These are phyloP conservation scores for Agastache rugosa DNA, from an alignment of 257 asterid genomes.

Conservation along the genomic window DNA sequence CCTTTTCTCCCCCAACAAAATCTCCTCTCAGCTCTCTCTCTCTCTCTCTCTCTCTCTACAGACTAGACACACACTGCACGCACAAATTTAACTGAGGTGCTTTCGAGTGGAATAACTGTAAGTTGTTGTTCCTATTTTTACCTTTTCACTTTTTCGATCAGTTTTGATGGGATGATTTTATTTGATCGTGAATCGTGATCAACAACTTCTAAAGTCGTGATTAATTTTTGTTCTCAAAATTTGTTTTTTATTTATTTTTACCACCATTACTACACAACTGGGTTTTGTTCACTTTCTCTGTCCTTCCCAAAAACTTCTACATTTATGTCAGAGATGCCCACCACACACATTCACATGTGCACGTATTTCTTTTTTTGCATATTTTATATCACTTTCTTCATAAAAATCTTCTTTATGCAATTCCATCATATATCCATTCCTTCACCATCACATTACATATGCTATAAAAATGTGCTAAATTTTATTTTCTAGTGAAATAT, in stretches of 20 bases:
- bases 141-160: neutral
- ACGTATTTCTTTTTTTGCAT: neutral
- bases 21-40: slow-evolving; percentile 26
- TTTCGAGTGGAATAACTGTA: slow-evolving; percentile 8
- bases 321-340: slow-evolving; percentile 17
- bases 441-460: neutral
- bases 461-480: neutral
- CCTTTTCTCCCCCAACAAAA: slow-evolving; percentile 17
- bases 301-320: neutral
- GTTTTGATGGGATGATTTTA: no score
- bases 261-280: neutral
- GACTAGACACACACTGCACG: no score
- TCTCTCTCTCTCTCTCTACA: slow-evolving; percentile 18
- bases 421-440: neutral
- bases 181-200: no score
- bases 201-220: neutral
- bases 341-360: slow-evolving; percentile 1
- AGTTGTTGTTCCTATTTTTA: neutral
- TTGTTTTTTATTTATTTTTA: neutral
- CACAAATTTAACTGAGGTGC: neutral
- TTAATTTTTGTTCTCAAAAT: neutral
- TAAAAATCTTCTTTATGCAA: neutral
- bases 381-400: neutral
- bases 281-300: neutral
- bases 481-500: neutral